Evolutionary conservation across 2,329 filamentous ascomycete species (phyloP).

Genomic region (Stachybotrys chartarum): DNA sequence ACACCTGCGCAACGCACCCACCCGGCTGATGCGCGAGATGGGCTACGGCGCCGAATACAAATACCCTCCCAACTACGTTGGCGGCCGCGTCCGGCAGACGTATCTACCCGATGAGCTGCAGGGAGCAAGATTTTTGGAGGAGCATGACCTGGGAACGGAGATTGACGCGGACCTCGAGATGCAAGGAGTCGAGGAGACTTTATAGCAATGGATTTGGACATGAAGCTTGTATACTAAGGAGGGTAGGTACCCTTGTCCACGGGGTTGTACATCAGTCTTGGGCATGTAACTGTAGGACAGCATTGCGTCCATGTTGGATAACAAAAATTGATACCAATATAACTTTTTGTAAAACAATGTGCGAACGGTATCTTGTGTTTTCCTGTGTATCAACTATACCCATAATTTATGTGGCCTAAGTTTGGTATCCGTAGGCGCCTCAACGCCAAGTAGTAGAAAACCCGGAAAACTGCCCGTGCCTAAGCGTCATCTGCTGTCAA

Average conservation of each 20-base stretch:
- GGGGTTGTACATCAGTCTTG: background rate
- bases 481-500: slow-evolving; percentile 18
- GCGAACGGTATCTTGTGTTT: too few species aligned
- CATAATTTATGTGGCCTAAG: background rate
- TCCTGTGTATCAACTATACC: background rate
- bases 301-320: background rate
- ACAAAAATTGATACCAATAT: background rate
- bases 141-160: slow-evolving; percentile 69
- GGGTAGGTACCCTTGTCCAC: too few species aligned
- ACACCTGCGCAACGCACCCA: slow-evolving; percentile 88
- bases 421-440: too few species aligned
- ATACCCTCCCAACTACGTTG: slow-evolving; percentile 85
- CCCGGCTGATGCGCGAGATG: slow-evolving; percentile 84
- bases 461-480: background rate
- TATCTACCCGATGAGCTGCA: slow-evolving; percentile 77
- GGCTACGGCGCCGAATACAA: slow-evolving; percentile 91
- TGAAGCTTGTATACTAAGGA: background rate
- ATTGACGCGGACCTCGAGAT: slow-evolving; percentile 62
- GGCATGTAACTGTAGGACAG: background rate
- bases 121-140: slow-evolving; percentile 70
- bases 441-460: too few species aligned
- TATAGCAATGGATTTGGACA: background rate
- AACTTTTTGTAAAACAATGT: background rate
- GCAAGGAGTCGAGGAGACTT: slow-evolving; percentile 12
- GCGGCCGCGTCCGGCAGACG: slow-evolving; percentile 77